Conservation (phyloP, 2,329 filamentous ascomycete species). For the Pyricularia grisea region DNA sequence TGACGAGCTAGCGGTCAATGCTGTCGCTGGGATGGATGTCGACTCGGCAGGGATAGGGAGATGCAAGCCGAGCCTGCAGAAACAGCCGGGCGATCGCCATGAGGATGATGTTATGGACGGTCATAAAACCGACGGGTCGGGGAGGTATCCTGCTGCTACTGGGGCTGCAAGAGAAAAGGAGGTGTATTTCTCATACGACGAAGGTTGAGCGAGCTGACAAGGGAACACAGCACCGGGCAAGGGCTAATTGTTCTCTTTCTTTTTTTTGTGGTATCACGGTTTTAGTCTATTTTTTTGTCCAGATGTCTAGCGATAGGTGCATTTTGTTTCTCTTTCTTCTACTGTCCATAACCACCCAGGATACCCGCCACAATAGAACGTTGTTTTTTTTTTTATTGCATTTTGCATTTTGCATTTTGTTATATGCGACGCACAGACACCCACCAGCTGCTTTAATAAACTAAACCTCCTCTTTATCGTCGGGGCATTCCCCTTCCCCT, state of each 20-base stretch:
- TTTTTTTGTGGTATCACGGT: not conserved
- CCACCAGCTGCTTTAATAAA: constrained; percentile 4
- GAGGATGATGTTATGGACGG: not conserved
- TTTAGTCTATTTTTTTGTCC: not conserved
- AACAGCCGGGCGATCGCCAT: not conserved
- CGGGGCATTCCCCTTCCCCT: constrained; percentile 85
- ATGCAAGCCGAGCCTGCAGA: not conserved
- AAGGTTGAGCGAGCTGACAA: not conserved
- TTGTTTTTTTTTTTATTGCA: not conserved
- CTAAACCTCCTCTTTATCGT: constrained; percentile 39
- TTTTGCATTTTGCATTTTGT: not conserved
- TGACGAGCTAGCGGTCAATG: not conserved
- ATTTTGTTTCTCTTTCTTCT: constrained; percentile 10
- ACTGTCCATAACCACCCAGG: constrained; percentile 4
- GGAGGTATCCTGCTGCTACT: not conserved
- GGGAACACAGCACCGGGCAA: not conserved
- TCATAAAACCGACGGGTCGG: not conserved
- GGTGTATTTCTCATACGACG: constrained; percentile 1
- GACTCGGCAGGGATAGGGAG: not conserved
- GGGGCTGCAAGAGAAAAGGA: not conserved
- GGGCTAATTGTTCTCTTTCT: not conserved
- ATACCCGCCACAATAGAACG: not conserved
- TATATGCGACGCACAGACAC: not conserved
- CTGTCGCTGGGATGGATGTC: not conserved
- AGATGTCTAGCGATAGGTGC: not conserved